Percentiles rank a stretch among this genome's conserved stretches.
Conservation (phyloP, 2,329 filamentous ascomycete genomes). For the Fusarium odoratissimum region DNA sequence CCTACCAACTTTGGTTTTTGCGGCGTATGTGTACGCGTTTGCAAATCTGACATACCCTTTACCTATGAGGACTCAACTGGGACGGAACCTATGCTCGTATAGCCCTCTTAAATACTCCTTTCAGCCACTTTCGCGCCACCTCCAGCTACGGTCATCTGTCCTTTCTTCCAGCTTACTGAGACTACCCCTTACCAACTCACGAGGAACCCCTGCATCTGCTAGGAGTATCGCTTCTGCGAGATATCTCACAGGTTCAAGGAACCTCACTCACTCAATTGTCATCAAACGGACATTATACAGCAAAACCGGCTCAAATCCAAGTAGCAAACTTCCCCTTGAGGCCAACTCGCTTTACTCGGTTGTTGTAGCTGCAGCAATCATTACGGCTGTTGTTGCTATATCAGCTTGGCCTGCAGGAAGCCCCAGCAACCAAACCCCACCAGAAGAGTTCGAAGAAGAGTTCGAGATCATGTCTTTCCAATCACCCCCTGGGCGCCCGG, state of each 20-base stretch:
- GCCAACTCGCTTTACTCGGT: slow-evolving; percentile 32
- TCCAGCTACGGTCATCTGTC: slow-evolving; percentile 29
- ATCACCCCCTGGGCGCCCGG: slow-evolving; percentile 76
- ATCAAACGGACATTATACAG: slow-evolving; percentile 8
- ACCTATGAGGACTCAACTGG: slow-evolving; percentile 42
- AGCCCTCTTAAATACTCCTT: slow-evolving; percentile 13
- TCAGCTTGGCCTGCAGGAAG: slow-evolving; percentile 29
- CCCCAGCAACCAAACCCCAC: neutral
- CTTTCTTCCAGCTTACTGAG: slow-evolving; percentile 20
- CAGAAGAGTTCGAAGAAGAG: slow-evolving; percentile 25
- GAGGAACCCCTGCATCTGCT: slow-evolving; percentile 18
- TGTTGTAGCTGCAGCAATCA: slow-evolving; percentile 22
- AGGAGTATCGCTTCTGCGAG: slow-evolving; percentile 18
- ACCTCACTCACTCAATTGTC: neutral
- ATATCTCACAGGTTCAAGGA: neutral
- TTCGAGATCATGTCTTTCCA: slow-evolving; percentile 55
- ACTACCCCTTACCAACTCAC: slow-evolving; percentile 26
- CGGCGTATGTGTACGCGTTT: slow-evolving; percentile 33
- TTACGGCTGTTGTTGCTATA: slow-evolving; percentile 25
- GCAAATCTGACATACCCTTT: slow-evolving; percentile 22
- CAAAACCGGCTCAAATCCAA: neutral
- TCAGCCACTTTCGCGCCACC: slow-evolving; percentile 14
- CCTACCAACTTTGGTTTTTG: slow-evolving; percentile 6
- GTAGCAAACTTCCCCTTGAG: slow-evolving; percentile 21
- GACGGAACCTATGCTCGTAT: slow-evolving; percentile 27